Conservation (phyloP, 345 rosid genomes). For the Brassica carinata region DNA sequence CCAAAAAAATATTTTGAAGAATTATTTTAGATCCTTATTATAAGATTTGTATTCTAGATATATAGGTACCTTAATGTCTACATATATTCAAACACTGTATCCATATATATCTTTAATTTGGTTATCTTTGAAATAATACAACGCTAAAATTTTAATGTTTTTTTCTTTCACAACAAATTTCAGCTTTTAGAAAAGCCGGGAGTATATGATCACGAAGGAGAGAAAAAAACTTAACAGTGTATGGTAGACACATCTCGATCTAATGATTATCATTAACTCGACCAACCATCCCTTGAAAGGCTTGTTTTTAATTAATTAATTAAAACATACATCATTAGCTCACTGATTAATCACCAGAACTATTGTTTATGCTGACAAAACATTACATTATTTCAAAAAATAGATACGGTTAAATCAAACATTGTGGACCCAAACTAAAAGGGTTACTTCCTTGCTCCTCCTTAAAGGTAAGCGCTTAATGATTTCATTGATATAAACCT, state of each 20-base stretch:
- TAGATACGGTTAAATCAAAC: slow-evolving; percentile 23
- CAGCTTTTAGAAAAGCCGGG: neutral
- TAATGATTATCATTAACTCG: slow-evolving; percentile 64
- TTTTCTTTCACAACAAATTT: too few relatives aligned
- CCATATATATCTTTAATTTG: too few relatives aligned
- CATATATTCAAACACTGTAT: too few relatives aligned
- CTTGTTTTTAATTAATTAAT: slow-evolving; percentile 40
- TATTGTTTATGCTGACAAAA: slow-evolving; percentile 25
- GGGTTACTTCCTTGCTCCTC: slow-evolving; percentile 71
- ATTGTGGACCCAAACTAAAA: slow-evolving; percentile 62
- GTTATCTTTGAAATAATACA: too few relatives aligned
- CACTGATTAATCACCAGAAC: slow-evolving; percentile 26
- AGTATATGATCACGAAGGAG: neutral
- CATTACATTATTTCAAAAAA: slow-evolving; percentile 10
- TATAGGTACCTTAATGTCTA: too few relatives aligned
- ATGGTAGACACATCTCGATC: slow-evolving; percentile 69
- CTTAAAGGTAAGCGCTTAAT: slow-evolving; percentile 75
- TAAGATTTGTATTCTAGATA: too few relatives aligned
- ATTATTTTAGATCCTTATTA: too few relatives aligned
- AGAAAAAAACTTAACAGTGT: slow-evolving; percentile 22
- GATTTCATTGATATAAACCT: slow-evolving; percentile 32
- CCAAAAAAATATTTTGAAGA: too few relatives aligned
- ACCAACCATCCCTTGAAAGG: slow-evolving; percentile 82
- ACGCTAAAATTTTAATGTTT: too few relatives aligned
- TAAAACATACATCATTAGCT: slow-evolving; percentile 17